These are phyloP conservation scores for Laetiporus sulphureus DNA, from an alignment of 1,284 basidiomycete species.

Conservation along the genomic window DNA sequence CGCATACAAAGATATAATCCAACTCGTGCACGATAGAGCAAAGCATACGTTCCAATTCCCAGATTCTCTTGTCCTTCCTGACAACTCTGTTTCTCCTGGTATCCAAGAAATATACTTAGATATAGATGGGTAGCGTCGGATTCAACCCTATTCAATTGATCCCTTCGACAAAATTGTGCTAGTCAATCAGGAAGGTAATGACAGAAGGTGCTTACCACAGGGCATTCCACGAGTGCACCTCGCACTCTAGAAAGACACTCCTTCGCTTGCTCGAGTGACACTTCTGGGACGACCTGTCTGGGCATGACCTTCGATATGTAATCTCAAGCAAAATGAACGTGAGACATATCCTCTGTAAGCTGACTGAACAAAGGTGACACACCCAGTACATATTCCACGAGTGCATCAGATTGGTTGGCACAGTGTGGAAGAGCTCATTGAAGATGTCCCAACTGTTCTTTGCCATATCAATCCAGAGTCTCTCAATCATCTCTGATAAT, in stretches of 20 bases:
- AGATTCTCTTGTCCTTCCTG: background rate
- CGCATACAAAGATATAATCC: no score
- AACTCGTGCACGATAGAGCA: no score
- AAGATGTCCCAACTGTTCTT: conserved; percentile 75
- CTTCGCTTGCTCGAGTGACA: conserved; percentile 66
- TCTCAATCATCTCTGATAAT: conserved; percentile 51
- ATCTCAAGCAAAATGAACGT: background rate
- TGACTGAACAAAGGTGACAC: conserved; percentile 25
- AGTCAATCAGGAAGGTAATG: conserved; percentile 78
- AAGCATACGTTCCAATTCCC: background rate
- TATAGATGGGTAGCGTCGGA: conserved; percentile 72
- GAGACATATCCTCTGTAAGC: conserved; percentile 8
- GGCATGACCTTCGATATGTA: conserved; percentile 69
- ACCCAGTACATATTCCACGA: conserved; percentile 77
- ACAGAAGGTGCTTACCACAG: conserved; percentile 47
- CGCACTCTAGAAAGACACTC: conserved; percentile 61
- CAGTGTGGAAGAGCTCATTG: conserved; percentile 74
- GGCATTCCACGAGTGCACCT: conserved; percentile 71
- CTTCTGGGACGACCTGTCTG: conserved; percentile 72
- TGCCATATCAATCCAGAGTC: conserved; percentile 71
- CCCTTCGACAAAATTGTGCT: conserved; percentile 62
- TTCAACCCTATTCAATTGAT: conserved; percentile 67
- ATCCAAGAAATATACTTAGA: conserved; percentile 31
- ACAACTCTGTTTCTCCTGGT: no score
- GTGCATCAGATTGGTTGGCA: conserved; percentile 77